These are phyloP conservation scores for Microascus cirrosus DNA, from an alignment of 2,329 filamentous ascomycete species.

Conservation along the genomic window DNA sequence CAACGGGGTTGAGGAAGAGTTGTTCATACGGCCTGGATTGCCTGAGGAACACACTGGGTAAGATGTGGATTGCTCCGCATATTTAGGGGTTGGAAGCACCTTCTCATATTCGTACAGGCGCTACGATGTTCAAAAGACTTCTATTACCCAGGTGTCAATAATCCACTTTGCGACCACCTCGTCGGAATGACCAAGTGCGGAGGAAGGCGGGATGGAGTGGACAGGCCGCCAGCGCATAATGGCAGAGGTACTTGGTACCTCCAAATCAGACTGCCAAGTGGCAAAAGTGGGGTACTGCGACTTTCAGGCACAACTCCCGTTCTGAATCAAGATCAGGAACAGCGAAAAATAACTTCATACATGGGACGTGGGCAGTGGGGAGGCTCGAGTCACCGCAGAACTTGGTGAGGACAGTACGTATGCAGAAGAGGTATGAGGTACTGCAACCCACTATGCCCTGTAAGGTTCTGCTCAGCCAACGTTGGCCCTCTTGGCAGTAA, in stretches of 20 bases:
- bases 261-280: not conserved
- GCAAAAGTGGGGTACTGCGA: not conserved
- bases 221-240: not conserved
- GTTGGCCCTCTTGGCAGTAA: too few species aligned
- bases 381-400: too few species aligned
- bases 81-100: not conserved
- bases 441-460: too few species aligned
- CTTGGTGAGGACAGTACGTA: too few species aligned
- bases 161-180: too few species aligned
- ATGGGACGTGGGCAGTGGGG: too few species aligned
- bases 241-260: not conserved
- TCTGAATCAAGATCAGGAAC: not conserved
- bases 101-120: too few species aligned
- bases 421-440: too few species aligned
- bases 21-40: not conserved
- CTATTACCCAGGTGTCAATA: too few species aligned
- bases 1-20: not conserved
- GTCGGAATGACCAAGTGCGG: not conserved
- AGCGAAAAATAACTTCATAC: not conserved
- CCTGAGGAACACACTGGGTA: not conserved
- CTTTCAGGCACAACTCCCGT: not conserved
- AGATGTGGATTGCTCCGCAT: not conserved
- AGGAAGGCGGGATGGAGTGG: not conserved
- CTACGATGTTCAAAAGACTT: too few species aligned
- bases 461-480: too few species aligned